These are phyloP conservation scores for Paracamarosporium sp. DNA, from an alignment of 2,329 filamentous ascomycete genomes.

Conservation along the genomic window DNA sequence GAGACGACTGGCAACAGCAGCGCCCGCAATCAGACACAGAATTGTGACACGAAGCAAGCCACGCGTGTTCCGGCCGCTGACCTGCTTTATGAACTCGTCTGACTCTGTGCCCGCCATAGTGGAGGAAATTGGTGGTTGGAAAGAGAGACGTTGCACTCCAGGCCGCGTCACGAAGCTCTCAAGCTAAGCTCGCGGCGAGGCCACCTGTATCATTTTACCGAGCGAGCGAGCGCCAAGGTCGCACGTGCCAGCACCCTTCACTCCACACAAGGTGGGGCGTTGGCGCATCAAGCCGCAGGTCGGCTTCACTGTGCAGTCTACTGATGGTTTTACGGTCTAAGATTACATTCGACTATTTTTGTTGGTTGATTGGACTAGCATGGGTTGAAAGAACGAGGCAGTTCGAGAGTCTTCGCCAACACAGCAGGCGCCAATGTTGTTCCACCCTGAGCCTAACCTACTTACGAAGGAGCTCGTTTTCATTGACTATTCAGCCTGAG, in stretches of 20 bases:
- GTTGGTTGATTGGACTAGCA: no score
- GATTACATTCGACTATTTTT: no score
- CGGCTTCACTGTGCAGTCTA: not conserved
- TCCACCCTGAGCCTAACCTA: no score
- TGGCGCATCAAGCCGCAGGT: not conserved
- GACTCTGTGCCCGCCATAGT: slow-evolving; percentile 49
- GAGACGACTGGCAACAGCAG: slow-evolving; percentile 89
- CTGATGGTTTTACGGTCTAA: no score
- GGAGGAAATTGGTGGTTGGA: slow-evolving; percentile 22
- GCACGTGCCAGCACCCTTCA: slow-evolving; percentile 7
- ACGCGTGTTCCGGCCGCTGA: slow-evolving; percentile 80
- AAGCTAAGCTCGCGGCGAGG: slow-evolving; percentile 26
- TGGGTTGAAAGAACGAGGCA: no score
- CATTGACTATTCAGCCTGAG: no score
- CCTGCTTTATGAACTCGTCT: slow-evolving; percentile 72
- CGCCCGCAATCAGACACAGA: slow-evolving; percentile 86
- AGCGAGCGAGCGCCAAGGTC: slow-evolving; percentile 13
- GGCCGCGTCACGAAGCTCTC: slow-evolving; percentile 46
- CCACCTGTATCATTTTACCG: slow-evolving; percentile 26
- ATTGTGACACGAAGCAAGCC: slow-evolving; percentile 89
- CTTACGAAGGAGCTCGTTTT: no score
- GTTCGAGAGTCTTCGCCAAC: no score
- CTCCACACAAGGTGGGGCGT: not conserved
- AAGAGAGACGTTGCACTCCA: slow-evolving; percentile 32
- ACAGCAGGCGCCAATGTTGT: no score